A percentile compares a stretch with the other conserved stretches of the same genome.
phyloP scores from a whole-genome alignment of 176 grass and related monocot species.

The Coix lacrymajobi region DNA sequence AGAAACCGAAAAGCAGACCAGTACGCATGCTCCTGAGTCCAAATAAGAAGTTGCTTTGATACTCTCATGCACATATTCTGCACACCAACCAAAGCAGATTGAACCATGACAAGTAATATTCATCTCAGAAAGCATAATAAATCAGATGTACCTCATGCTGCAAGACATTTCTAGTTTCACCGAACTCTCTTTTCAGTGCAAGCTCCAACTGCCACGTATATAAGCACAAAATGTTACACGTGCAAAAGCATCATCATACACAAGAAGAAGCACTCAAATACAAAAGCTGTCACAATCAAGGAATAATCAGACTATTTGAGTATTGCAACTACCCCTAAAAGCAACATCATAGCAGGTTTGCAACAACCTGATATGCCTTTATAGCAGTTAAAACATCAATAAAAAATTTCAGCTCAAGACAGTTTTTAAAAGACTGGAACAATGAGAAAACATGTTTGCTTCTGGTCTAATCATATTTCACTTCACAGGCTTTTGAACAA shows the following conservation, averaged over 20 bases:
- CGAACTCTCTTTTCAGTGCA: constrained; percentile 87
- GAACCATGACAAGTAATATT: constrained; percentile 13
- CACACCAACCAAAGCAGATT: constrained; percentile 27
- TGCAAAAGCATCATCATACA: background rate
- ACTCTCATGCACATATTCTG: constrained; percentile 89
- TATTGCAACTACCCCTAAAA: background rate
- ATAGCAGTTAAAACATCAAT: background rate
- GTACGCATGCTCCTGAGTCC: constrained; percentile 81
- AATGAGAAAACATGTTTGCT: background rate
- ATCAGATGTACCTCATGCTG: constrained; percentile 54
- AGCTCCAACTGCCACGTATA: constrained; percentile 72
- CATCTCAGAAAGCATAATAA: background rate
- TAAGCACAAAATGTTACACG: constrained; percentile 3
- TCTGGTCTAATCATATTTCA: no score
- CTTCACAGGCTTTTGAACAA: no score
- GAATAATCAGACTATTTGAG: background rate
- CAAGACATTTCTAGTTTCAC: constrained; percentile 56
- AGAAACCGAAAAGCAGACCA: constrained; percentile 96
- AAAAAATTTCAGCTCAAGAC: background rate
- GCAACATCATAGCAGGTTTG: background rate
- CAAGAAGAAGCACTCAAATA: background rate
- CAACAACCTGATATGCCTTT: background rate
- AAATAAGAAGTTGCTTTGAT: constrained; percentile 84
- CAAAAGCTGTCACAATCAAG: background rate
- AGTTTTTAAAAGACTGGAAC: background rate